phyloP scores from a whole-genome alignment of 169 alveolate genomes.

The Cryptosporidium xiaoi region DNA sequence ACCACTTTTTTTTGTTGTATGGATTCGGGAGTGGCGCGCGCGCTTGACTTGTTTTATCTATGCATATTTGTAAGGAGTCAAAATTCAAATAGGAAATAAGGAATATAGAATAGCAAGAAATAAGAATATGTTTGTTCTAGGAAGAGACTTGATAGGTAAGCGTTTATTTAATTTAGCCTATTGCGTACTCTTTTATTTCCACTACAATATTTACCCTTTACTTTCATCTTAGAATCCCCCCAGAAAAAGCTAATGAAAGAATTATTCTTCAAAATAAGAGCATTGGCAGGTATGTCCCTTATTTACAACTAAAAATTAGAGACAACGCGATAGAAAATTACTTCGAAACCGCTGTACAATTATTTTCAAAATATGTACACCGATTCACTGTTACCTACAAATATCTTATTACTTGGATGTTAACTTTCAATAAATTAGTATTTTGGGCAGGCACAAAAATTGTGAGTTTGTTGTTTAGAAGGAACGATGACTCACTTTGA shows the following conservation, averaged over 20 bases:
- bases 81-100: too few relatives aligned
- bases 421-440: background rate
- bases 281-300: slow-evolving; percentile 37
- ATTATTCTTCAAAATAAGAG: slow-evolving; percentile 32
- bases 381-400: too few relatives aligned
- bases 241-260: slow-evolving; percentile 17
- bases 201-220: too few relatives aligned
- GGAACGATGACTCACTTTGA: too few relatives aligned
- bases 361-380: background rate
- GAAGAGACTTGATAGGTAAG: slow-evolving; percentile 40
- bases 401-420: background rate
- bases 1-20: too few relatives aligned
- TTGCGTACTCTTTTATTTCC: background rate
- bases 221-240: slow-evolving; percentile 28
- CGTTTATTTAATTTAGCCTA: background rate
- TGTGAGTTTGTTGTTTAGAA: background rate
- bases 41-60: too few relatives aligned
- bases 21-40: too few relatives aligned
- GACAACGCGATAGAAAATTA: too few relatives aligned
- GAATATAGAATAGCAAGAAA: background rate
- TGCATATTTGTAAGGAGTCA: too few relatives aligned
- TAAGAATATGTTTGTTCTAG: slow-evolving; percentile 23
- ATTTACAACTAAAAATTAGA: background rate
- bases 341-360: too few relatives aligned
- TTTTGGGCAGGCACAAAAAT: slow-evolving; percentile 65